Evolutionary conservation across 352 stramenopile species (phyloP).

Genomic region (Hyaloperonospora arabidopsidis): DNA sequence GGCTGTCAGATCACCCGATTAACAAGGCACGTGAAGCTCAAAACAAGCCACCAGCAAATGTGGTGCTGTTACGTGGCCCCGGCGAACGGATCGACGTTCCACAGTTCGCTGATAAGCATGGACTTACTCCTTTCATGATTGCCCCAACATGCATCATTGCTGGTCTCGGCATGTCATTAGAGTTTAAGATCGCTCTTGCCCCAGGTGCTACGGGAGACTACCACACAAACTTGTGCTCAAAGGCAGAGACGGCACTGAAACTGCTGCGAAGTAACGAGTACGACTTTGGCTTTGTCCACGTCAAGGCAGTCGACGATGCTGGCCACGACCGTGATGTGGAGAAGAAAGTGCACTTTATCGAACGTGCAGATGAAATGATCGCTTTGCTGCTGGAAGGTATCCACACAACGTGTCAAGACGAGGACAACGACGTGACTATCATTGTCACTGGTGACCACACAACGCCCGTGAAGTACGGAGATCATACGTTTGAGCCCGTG

Average conservation of each 20-base stretch:
- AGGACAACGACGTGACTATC: slow-evolving; percentile 58
- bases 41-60: slow-evolving; percentile 66
- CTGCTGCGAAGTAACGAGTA: slow-evolving; percentile 32
- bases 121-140: slow-evolving; percentile 82
- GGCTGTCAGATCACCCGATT: slow-evolving; percentile 64
- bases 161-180: slow-evolving; percentile 78
- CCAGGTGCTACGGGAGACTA: slow-evolving; percentile 78
- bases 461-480: slow-evolving; percentile 78
- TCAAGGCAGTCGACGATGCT: slow-evolving; percentile 83
- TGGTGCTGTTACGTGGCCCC: slow-evolving; percentile 77
- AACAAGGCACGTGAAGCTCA: slow-evolving; percentile 50
- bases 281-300: slow-evolving; percentile 81
- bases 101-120: slow-evolving; percentile 77
- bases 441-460: slow-evolving; percentile 85
- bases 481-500: slow-evolving; percentile 84
- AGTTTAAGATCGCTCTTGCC: slow-evolving; percentile 64
- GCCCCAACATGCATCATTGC: slow-evolving; percentile 85
- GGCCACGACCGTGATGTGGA: slow-evolving; percentile 77
- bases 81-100: slow-evolving; percentile 81
- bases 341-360: slow-evolving; percentile 82
- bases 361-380: slow-evolving; percentile 82
- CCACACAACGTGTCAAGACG: slow-evolving; percentile 27
- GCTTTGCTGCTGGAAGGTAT: slow-evolving; percentile 44
- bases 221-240: slow-evolving; percentile 74
- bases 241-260: slow-evolving; percentile 66